Conservation (phyloP, 192 early-diverging fungal genomes). For the Backusella luteola region DNA sequence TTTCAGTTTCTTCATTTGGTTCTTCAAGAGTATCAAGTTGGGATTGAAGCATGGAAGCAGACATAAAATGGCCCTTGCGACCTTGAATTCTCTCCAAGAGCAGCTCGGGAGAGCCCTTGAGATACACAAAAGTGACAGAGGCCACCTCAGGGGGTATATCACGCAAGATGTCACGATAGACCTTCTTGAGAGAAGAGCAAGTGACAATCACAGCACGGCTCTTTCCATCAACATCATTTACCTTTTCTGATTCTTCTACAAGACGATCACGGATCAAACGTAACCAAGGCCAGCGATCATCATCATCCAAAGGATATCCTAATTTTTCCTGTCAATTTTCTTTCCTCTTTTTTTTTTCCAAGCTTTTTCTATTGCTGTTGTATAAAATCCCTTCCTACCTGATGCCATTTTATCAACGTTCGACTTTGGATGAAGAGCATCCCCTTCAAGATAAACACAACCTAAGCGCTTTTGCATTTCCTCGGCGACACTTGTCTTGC, state of each 20-base stretch:
- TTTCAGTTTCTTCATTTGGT: constrained; percentile 30
- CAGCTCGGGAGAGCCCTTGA: constrained; percentile 50
- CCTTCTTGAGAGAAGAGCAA: constrained; percentile 62
- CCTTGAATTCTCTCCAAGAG: constrained; percentile 45
- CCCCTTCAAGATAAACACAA: constrained; percentile 61
- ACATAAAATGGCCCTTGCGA: constrained; percentile 58
- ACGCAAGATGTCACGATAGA: constrained; percentile 65
- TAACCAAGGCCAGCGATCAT: constrained; percentile 70
- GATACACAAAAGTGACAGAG: constrained; percentile 53
- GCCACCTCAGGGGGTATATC: constrained; percentile 14
- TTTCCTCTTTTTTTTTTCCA: neutral
- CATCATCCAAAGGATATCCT: constrained; percentile 53
- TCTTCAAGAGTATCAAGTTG: constrained; percentile 65
- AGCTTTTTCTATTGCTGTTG: neutral
- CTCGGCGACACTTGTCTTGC: constrained; percentile 58
- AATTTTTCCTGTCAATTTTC: neutral
- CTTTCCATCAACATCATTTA: constrained; percentile 18
- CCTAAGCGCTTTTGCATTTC: constrained; percentile 41
- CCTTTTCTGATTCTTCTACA: constrained; percentile 20
- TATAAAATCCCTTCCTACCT: constrained; percentile 29
- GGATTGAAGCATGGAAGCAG: constrained; percentile 49
- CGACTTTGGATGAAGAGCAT: constrained; percentile 55
- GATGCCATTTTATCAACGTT: constrained; percentile 64
- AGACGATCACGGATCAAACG: constrained; percentile 43
- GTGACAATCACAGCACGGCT: constrained; percentile 51